phyloP scores from a whole-genome alignment of 192 early-diverging fungal species.

The Borealophlyctis nickersoniae region DNA sequence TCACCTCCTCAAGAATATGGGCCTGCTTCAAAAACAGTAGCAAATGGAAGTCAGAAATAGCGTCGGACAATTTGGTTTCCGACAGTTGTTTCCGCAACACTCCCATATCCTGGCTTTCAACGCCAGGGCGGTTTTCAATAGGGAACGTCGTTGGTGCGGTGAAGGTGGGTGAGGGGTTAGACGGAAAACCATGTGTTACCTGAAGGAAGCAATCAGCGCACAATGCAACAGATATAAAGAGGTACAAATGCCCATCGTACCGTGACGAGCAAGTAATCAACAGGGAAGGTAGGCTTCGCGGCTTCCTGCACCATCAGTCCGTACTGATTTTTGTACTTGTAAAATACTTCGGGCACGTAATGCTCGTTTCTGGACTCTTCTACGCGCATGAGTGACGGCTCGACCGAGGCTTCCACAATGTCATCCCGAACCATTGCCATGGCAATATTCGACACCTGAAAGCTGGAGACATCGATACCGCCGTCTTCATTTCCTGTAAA shows the following conservation, averaged over 20 bases:
- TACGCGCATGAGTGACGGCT: conserved; percentile 84
- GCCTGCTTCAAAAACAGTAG: conserved; percentile 69
- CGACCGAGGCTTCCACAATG: conserved; percentile 84
- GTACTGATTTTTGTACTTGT: conserved; percentile 95
- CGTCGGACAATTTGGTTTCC: conserved; percentile 38
- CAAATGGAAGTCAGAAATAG: conserved; percentile 84
- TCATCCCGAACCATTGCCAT: conserved; percentile 88
- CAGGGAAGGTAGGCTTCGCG: conserved; percentile 94
- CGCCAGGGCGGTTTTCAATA: conserved; percentile 74
- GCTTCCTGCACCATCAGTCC: conserved; percentile 77
- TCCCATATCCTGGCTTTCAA: conserved; percentile 52
- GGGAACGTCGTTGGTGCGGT: conserved; percentile 54
- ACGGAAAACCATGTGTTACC: conserved; percentile 88
- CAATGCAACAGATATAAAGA: background rate
- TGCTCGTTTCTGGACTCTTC: conserved; percentile 66
- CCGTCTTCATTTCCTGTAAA: conserved; percentile 70
- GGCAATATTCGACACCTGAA: conserved; percentile 89
- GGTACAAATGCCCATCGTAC: conserved; percentile 39
- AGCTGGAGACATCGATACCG: conserved; percentile 79
- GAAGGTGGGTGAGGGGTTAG: conserved; percentile 74
- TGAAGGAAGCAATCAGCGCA: conserved; percentile 8
- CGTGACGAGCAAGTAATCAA: conserved; percentile 94
- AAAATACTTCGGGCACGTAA: conserved; percentile 97
- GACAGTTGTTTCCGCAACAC: conserved; percentile 55
- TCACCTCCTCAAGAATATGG: conserved; percentile 60